Evolutionary conservation across 495 filamentous ascomycete species (phyloP), one percentile per base, ranked within the genome.

Genomic region (Evansstolkia leycettana): DNA sequence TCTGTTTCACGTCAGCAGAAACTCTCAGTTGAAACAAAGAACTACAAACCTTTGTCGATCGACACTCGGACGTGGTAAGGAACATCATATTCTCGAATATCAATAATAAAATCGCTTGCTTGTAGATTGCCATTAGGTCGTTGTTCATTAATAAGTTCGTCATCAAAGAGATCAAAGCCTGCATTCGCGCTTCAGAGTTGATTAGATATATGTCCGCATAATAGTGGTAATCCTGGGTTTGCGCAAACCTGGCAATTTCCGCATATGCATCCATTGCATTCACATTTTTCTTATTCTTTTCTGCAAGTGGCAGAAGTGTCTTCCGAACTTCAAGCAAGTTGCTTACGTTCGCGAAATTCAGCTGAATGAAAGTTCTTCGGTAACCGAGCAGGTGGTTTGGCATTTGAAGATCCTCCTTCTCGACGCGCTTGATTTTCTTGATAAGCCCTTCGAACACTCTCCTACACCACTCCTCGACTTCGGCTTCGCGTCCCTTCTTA

Each of bases 1-100:
- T 93, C 88, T 85, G 38, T 19, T 11, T 26, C 2, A 2, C 17
- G 17, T 51, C 42, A 62, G 57, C 30, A 13, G 7, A 3, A 7
- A 11, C 2, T 11, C 3, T 14, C 6, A 9, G 2, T 36, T 14
- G 31, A 25, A 15, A 23, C 7, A 3, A 2, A 10, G 23, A 31
- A 15, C 17, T 6, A 54, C 73, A 31, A 55, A 86, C 84, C 76
- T 69, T 86, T 75, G 58, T 98, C 90, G 64, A 99, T 96, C 51
- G 88, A 82, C 60, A 96, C 89, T 69, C 90, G 76, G 48, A 99
- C 89, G 71, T 99, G 90, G 64, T 99, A 99, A 47, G 88, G 90
- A 49, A 99, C 90, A 63, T 99, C 90, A 55, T 87, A 99, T 66
- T 99, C 90, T 67, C 90, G 78, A 58, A 96, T 94, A 75, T 99